Base-by-base conservation (phyloP, 139 green algal genomes). In the Axilococcus clingmanii region DNA sequence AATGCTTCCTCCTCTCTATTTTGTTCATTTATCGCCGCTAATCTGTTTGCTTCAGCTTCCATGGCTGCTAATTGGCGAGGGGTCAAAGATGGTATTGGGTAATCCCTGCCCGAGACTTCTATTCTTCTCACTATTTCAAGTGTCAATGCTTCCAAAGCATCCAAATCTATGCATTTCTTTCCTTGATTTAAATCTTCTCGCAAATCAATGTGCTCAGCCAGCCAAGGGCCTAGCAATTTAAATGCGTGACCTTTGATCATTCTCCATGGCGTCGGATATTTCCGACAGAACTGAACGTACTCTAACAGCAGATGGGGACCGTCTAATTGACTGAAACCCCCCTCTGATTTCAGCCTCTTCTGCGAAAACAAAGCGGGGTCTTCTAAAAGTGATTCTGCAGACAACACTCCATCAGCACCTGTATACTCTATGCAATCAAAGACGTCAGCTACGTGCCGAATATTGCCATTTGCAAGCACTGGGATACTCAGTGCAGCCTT, bases 381-480 rank as follows among this genome's bases (percentile, higher is more conserved):
- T 20, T 68, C 69, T 62, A 96, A 69, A 57, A 96, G 69, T 16
- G 71, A 69, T 52, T 94, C 80, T 20, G 88, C 88, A 1, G 63
- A 84, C 73, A 96, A 60, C 43, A 95, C 84, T 2, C 88, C 88
- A 37, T 94, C 81, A 3, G 61, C 74, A 2, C 85, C 65, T 0
- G 88, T 96, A 50, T 73, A 78, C 2, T 52, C 70, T 71, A 96
- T 71, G 53, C 74, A 82, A 8, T 32, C 48, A 4, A 74, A n/a
- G 35, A 74, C 85, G 52, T 95, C 86, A 1, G 44, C 25, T 32
- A 83, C 52, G 14, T 40, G 66, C 20, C 65, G 71, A 35, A 95
- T 79, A 68, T 95, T 89, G 57, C 87, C 87, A 63, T 96, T 96
- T 32, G 75, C 83, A 28, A 95, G 73, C 52, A 94, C 83, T 1